Evolutionary conservation across 2,329 filamentous ascomycete species (phyloP).

Genomic region (Ophiocordyceps camponoti-leonardi): DNA sequence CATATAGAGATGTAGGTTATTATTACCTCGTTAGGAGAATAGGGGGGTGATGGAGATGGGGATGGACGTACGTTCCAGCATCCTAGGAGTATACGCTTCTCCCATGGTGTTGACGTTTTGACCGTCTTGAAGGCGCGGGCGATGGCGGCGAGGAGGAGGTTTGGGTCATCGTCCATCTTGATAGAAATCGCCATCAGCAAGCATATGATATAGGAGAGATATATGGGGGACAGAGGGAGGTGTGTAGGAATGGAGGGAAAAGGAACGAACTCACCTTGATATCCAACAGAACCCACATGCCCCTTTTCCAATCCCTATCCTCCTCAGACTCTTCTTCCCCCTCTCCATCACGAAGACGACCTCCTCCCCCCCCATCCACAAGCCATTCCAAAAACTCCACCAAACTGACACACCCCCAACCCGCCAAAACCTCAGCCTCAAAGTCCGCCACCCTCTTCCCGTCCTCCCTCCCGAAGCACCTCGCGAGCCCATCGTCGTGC

Average conservation of each 20-base stretch:
- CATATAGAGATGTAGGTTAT: background rate
- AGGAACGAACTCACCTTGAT: conserved; percentile 57
- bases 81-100: conserved; percentile 57
- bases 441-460: conserved; percentile 62
- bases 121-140: conserved; percentile 43
- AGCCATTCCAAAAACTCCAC: conserved; percentile 59
- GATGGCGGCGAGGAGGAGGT: conserved; percentile 53
- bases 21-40: too few relatives aligned
- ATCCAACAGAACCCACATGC: conserved; percentile 68
- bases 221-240: too few relatives aligned
- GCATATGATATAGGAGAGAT: too few relatives aligned
- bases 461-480: conserved; percentile 63
- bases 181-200: background rate
- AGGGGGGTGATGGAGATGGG: background rate
- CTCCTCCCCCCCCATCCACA: too few relatives aligned
- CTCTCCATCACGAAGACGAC: too few relatives aligned
- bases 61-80: conserved; percentile 51
- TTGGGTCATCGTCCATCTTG: conserved; percentile 51
- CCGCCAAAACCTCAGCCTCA: conserved; percentile 56
- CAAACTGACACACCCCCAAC: conserved; percentile 42
- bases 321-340: too few relatives aligned
- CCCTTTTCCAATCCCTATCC: background rate
- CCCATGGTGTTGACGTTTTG: conserved; percentile 40
- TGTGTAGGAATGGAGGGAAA: too few relatives aligned
- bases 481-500: conserved; percentile 61